Evolutionary conservation across 495 filamentous ascomycete species (phyloP), one percentile per base, ranked within the genome.

Genomic region (Penicillium waksmanii): DNA sequence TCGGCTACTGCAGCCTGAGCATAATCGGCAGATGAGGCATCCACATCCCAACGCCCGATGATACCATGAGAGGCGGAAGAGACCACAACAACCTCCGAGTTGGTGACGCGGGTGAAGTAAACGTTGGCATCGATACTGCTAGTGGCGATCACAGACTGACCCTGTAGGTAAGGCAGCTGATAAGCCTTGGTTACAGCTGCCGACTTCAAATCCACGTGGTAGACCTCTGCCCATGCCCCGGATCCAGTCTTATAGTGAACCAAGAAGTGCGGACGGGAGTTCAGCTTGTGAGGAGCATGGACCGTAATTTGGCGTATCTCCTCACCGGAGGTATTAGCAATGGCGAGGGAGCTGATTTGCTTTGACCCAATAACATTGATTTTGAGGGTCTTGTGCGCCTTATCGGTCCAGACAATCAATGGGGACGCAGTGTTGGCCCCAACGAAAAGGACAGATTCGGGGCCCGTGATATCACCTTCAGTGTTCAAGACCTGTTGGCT

Each of bases 391-490:
- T 86, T 86, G 62, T 83, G 71, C 18, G 81, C 66, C 61, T 83
- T 86, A 65, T 96, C 91, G 3, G 89, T 83, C 92, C 92, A 96
- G 13, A 87, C 85, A 51, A 96, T 85, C 51, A 96, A 80, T 2
- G 93, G 91, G 8, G 88, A 84, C 3, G 87, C 91, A n/a, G 87
- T 88, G 68, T 93, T 95, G 5, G 88, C 85, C 55, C 92, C 93
- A 9, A 93, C 90, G 66, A 90, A 88, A 50, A 94, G 78, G 46
- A 96, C 85, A 49, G 86, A 86, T 25, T 90, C 84, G 3, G 81
- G 77, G 8, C 76, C 75, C 33, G 85, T 74, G 3, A 96, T 80
- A 59, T 96, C 92, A 43, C 73, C 82, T 60, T 96, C 93, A 5
- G 89, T 84, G 53, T 82, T 87, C 53, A 96, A 72, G 4, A 79